These are phyloP conservation scores for Nothophytophthora sp. DNA, from an alignment of 352 stramenopile species.

Conservation along the genomic window DNA sequence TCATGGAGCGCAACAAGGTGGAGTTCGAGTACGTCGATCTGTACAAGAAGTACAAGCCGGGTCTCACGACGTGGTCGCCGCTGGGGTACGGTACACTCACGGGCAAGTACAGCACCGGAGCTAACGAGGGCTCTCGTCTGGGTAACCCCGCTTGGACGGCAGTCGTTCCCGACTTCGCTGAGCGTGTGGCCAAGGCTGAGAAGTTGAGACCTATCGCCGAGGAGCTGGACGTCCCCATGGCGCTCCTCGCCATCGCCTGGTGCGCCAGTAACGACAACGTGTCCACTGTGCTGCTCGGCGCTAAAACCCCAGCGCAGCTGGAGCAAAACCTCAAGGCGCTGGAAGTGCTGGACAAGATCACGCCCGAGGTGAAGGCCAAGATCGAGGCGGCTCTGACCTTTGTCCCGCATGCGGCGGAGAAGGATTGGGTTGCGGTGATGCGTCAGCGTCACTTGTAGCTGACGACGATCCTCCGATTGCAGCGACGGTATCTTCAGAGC, in stretches of 20 bases:
- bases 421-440: not conserved
- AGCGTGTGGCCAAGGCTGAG: constrained; percentile 18
- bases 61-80: constrained; percentile 45
- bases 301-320: constrained; percentile 37
- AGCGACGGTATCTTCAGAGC: not conserved
- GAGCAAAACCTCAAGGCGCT: constrained; percentile 58
- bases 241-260: constrained; percentile 63
- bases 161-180: constrained; percentile 28
- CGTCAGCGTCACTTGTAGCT: not conserved
- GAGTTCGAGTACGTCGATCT: constrained; percentile 52
- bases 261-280: constrained; percentile 55
- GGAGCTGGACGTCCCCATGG: constrained; percentile 38
- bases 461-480: not conserved
- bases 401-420: not conserved
- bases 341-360: constrained; percentile 38
- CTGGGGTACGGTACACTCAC: constrained; percentile 50
- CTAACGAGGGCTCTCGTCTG: constrained; percentile 19
- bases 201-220: constrained; percentile 36
- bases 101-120: constrained; percentile 49
- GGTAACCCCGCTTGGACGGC: constrained; percentile 31
- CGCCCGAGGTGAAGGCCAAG: constrained; percentile 37
- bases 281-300: constrained; percentile 55
- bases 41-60: constrained; percentile 56
- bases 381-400: constrained; percentile 45
- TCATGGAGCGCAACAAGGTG: constrained; percentile 53